Evolutionary conservation across 2,329 filamentous ascomycete genomes (phyloP), one percentile per base, ranked within the genome.

Genomic region (Beauveria caledonica): DNA sequence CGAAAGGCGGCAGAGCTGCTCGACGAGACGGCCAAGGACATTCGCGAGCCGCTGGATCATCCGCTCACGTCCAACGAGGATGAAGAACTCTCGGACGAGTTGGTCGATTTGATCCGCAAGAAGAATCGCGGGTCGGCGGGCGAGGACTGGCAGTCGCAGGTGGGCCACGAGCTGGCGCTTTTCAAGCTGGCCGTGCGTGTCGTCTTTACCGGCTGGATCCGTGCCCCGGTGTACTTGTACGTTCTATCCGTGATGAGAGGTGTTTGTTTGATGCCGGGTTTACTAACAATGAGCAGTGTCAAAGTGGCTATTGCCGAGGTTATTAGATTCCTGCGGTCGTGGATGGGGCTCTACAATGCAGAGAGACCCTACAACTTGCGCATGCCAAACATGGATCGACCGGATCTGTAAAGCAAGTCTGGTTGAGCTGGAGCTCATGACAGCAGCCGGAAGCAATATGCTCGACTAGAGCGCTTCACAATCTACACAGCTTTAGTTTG

Each of bases 21-120:
- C 19, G 67, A 66, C 17, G 72, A 75, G 60, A 68, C 66, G 1
- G 63, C 64, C n/a, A 66, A 67, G 23, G 66, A 65, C 5, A 62
- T 66, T 44, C 50, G 64, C 64, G 61, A 61, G 60, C 39, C 67
- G 69, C 27, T 57, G 42, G 19, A 62, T 3, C 68, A 69, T 48
- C 54, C 46, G 15, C 4, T 58, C 46, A 58, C 54, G 15, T 51
- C 62, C 65, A 13, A 69, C 76, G 46, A 23, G 5, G 50, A 55
- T 10, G 70, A 71, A 3, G 74, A 78, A 8, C 48, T 58, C 11
- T 11, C 44, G 51, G 44, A 63, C 62, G 53, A 61, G 19, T 9
- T 62, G 56, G 49, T 62, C 13, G 56, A 55, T 3, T 51, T 62
- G 3, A 62, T 62, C 15, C 48, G 56, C 44, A 49, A 44, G 9